These are phyloP conservation scores for Nemania sp. DNA, from an alignment of 2,329 filamentous ascomycete genomes.

Conservation along the genomic window DNA sequence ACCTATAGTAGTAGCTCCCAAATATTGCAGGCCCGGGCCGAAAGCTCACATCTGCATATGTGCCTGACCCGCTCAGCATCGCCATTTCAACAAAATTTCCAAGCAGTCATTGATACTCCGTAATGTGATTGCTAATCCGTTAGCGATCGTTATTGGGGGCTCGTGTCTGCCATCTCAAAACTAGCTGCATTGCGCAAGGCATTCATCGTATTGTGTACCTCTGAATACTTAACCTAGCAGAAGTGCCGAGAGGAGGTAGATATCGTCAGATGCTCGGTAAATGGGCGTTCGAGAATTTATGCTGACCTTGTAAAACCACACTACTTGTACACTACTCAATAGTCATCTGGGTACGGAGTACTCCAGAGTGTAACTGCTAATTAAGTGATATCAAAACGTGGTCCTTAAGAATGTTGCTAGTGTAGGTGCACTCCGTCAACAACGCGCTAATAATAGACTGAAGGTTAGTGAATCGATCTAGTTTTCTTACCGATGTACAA, in stretches of 20 bases:
- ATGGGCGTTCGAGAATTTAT: background rate
- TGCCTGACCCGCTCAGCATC: constrained; percentile 2
- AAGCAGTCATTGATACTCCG: background rate
- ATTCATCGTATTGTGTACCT: too few relatives aligned
- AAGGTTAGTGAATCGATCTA: constrained; percentile 18
- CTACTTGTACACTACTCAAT: too few relatives aligned
- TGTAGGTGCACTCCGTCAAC: constrained; percentile 1
- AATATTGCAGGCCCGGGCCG: constrained; percentile 20
- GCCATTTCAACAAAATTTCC: background rate
- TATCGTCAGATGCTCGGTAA: background rate
- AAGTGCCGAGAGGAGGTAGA: background rate
- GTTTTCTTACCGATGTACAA: constrained; percentile 9
- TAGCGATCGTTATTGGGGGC: background rate
- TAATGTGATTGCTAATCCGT: background rate
- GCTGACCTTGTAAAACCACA: background rate
- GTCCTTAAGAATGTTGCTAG: background rate
- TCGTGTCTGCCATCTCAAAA: constrained; percentile 7
- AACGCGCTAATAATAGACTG: constrained; percentile 25
- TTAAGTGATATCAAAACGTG: too few relatives aligned
- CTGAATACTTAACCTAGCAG: too few relatives aligned
- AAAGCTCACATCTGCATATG: constrained; percentile 12
- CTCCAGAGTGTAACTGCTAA: too few relatives aligned
- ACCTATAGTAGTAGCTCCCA: background rate
- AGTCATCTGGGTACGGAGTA: too few relatives aligned
- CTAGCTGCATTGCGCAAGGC: background rate